phyloP scores from a whole-genome alignment of 331 rosid genomes.

The Phaseolus coccineus region DNA sequence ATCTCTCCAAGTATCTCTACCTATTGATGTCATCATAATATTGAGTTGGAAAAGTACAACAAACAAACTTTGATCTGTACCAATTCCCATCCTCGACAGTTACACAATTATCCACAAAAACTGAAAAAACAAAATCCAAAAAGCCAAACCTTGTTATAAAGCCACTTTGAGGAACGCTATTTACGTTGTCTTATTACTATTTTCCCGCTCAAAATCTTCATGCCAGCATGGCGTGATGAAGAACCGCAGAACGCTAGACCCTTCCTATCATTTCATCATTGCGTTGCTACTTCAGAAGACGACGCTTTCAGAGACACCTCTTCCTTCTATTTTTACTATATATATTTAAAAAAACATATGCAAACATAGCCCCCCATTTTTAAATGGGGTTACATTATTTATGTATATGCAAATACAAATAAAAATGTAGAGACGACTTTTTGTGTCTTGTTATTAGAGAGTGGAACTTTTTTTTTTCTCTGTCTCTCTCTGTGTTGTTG shows the following conservation, averaged over 20 bases:
- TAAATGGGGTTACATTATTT: conserved; percentile 18
- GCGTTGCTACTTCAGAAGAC: conserved; percentile 48
- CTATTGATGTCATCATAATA: conserved; percentile 43
- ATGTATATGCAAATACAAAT: background rate
- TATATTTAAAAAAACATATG: conserved; percentile 18
- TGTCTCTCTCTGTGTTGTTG: background rate
- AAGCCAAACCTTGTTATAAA: conserved; percentile 49
- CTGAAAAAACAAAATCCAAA: background rate
- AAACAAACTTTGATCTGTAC: conserved; percentile 38
- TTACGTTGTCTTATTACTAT: background rate
- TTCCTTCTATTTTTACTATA: conserved; percentile 39
- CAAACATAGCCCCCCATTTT: conserved; percentile 32
- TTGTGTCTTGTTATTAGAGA: conserved; percentile 41
- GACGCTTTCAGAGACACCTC: conserved; percentile 59
- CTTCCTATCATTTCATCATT: conserved; percentile 48
- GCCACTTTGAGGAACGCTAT: conserved; percentile 41
- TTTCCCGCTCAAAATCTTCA: conserved; percentile 58
- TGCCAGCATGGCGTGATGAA: conserved; percentile 10
- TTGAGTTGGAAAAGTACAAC: conserved; percentile 31
- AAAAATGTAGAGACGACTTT: conserved; percentile 21
- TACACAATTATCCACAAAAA: conserved; percentile 14
- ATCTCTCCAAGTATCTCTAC: conserved; percentile 16
- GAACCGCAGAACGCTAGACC: conserved; percentile 41
- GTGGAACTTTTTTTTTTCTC: conserved; percentile 30
- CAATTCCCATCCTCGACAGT: conserved; percentile 43